Percentiles rank a stretch among this genome's conserved stretches.
Conservation (phyloP, 495 filamentous ascomycete genomes). For the Aspergillus affinis region DNA sequence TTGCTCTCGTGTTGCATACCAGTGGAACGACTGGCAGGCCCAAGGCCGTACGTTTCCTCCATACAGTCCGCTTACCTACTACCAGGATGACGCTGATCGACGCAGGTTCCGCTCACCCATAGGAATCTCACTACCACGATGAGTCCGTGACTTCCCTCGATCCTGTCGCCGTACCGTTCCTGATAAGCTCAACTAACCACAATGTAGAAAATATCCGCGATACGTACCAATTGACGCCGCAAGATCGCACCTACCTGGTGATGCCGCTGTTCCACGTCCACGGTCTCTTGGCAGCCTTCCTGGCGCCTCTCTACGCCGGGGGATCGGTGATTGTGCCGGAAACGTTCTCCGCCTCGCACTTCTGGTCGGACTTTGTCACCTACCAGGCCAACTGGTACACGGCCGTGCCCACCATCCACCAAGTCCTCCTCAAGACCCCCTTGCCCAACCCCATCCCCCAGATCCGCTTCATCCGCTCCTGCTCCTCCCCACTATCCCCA, state of each 20-base stretch:
- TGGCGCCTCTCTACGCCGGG: constrained; percentile 69
- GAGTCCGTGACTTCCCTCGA: constrained; percentile 44
- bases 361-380: constrained; percentile 72
- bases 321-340: constrained; percentile 72
- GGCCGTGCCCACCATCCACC: constrained; percentile 85
- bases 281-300: constrained; percentile 74
- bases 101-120: constrained; percentile 71
- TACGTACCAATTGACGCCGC: constrained; percentile 66
- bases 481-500: constrained; percentile 77
- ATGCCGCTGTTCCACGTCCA: constrained; percentile 93
- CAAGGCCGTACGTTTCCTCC: constrained; percentile 60
- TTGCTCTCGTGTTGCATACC: constrained; percentile 72
- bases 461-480: constrained; percentile 86
- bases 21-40: constrained; percentile 81
- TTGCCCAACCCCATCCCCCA: constrained; percentile 61
- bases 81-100: background rate
- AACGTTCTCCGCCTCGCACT: constrained; percentile 78
- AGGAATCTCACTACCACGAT: constrained; percentile 73
- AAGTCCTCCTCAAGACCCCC: constrained; percentile 73
- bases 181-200: background rate
- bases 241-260: constrained; percentile 79
- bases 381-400: constrained; percentile 86
- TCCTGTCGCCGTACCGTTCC: background rate
- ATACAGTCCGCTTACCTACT: background rate
- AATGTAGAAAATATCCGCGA: constrained; percentile 63